Base-by-base conservation (phyloP, 106 monocot species). In the Dioscorea zingiberensis region DNA sequence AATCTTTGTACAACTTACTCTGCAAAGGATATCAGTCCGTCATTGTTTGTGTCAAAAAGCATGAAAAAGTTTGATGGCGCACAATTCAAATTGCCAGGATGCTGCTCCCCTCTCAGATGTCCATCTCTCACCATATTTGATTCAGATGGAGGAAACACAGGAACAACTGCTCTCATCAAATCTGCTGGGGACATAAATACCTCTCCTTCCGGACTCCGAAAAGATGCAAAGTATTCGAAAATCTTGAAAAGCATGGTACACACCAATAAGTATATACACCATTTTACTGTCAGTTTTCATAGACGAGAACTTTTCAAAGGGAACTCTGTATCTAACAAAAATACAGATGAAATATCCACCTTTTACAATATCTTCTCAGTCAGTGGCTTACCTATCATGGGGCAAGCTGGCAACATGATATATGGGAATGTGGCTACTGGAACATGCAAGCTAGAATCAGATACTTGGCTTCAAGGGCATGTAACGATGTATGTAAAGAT, bases 81-180 rank as follows among this genome's bases (percentile, higher is more conserved):
- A 71, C 89, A 98, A 58, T 70, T 73, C 64, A 98, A 70, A 45
- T 82, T 86, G 13, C 89, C 80, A 76, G 86, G 89, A 56, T 58
- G 69, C 13, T 30, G 86, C 45, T 98, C 98, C 29, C 98, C 98
- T 70, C 86, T 86, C 56, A 98, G 66, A 74, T 62, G 62, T n/a
- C 98, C 98, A 69, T 84, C 86, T 73, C 86, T 86, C 24, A 98
- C 72, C 21, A 81, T 26, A 32, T 79, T 71, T 15, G 93, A 93
- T 55, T 89, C 98, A 48, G 89, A 93, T 76, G 93, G 86, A 77
- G 98, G 98, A 70, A 93, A 93, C 25, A 98, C 98, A 70, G 93
- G 98, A 66, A 98, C 82, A 66, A 87, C 71, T 49, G 93, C 98
- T 76, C 98, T 75, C 98, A 98, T 93, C 66, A 93, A 72, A 84